A percentile compares a stretch with the other conserved stretches of the same genome.
phyloP scores from a whole-genome alignment of 495 filamentous ascomycete species.

The Opeltia flavorubescens region DNA sequence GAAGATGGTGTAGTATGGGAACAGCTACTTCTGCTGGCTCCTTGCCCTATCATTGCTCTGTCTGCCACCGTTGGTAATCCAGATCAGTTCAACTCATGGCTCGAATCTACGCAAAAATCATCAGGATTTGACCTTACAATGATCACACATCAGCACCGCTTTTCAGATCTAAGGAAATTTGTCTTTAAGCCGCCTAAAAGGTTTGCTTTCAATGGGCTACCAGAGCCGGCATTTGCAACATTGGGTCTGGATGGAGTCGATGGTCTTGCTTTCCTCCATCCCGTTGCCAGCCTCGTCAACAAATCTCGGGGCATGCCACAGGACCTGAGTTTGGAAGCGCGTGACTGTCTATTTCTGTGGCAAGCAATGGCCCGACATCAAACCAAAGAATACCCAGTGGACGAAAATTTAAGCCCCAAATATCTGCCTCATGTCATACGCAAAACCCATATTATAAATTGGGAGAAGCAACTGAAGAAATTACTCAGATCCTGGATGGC shows the following conservation, averaged over 20 bases:
- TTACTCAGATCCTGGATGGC: slow-evolving; percentile 46
- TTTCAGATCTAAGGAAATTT: slow-evolving; percentile 63
- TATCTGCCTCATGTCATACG: slow-evolving; percentile 29
- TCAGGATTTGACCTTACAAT: slow-evolving; percentile 45
- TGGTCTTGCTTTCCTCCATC: slow-evolving; percentile 51
- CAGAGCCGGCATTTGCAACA: slow-evolving; percentile 21
- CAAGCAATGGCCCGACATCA: slow-evolving; percentile 39
- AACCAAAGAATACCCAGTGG: slow-evolving; percentile 30
- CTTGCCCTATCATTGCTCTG: slow-evolving; percentile 67
- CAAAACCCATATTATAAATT: slow-evolving; percentile 49
- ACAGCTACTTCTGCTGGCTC: slow-evolving; percentile 56
- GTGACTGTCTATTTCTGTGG: slow-evolving; percentile 56
- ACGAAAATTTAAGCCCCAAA: slow-evolving; percentile 31
- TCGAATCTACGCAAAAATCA: slow-evolving; percentile 41
- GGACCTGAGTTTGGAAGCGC: slow-evolving; percentile 53
- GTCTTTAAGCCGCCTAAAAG: slow-evolving; percentile 36
- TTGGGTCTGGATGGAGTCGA: slow-evolving; percentile 38
- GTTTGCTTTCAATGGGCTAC: slow-evolving; percentile 45
- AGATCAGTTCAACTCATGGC: slow-evolving; percentile 52
- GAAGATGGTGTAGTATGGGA: slow-evolving; percentile 75
- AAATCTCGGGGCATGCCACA: slow-evolving; percentile 42
- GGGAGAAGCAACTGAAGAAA: slow-evolving; percentile 49
- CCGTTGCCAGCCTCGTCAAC: slow-evolving; percentile 46
- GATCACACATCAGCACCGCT: slow-evolving; percentile 50
- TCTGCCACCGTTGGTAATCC: slow-evolving; percentile 74